Evolutionary conservation across 1,139 yeast species (phyloP).

Genomic region (Candida sp.): DNA sequence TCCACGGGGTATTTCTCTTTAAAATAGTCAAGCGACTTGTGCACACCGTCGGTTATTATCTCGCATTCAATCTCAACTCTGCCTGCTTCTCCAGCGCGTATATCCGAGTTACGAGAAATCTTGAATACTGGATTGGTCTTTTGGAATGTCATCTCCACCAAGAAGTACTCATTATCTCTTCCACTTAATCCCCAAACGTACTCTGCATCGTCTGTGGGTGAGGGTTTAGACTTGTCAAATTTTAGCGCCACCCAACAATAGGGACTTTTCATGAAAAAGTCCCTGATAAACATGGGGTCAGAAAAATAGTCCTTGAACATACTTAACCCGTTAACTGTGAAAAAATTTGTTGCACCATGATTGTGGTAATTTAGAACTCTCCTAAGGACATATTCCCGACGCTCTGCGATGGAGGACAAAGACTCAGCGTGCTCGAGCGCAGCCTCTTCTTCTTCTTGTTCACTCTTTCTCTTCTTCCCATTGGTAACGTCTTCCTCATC

Average conservation of each 20-base stretch:
- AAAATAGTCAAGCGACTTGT: not conserved
- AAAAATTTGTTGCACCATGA: conserved; percentile 21
- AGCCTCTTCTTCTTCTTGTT: conserved; percentile 17
- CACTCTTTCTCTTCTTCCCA: conserved; percentile 13
- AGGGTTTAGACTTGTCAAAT: not conserved
- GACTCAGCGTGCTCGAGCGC: conserved; percentile 14
- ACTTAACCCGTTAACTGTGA: conserved; percentile 35
- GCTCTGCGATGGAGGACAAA: conserved; percentile 17
- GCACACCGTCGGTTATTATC: not conserved
- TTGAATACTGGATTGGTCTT: not conserved
- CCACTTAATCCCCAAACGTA: not conserved
- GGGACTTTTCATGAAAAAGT: conserved; percentile 14
- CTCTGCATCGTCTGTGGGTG: not conserved
- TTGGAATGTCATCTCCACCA: not conserved
- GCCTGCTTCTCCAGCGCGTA: not conserved
- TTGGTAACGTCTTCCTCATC: conserved; percentile 27
- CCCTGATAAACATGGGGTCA: conserved; percentile 21
- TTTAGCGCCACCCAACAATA: conserved; percentile 9
- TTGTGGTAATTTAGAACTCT: conserved; percentile 6
- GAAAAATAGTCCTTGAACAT: conserved; percentile 45
- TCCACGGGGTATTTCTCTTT: not conserved
- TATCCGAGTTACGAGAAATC: not conserved
- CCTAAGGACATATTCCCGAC: conserved; percentile 18
- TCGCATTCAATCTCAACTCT: not conserved
- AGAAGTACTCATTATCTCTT: not conserved